Base-by-base conservation (phyloP, 2,329 filamentous ascomycete genomes). In the Blumeria hordei region DNA sequence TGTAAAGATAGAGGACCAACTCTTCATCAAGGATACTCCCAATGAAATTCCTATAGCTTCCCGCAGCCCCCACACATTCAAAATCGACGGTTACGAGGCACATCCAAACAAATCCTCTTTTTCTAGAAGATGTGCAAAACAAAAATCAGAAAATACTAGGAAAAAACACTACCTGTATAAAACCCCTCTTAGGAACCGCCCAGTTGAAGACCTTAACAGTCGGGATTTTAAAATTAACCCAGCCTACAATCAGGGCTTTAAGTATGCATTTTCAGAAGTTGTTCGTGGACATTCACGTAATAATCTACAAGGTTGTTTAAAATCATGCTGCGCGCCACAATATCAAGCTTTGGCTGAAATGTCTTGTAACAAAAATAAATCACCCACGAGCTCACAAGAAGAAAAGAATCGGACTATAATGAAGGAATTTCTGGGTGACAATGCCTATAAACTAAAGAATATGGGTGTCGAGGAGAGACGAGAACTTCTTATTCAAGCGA, bases 401-500 rank as follows among this genome's bases (percentile, higher is more conserved):
- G 62, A 62, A 39, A 69, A 72, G 35, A 73, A 77, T 58, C 65
- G 72, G 52, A 67, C 66, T 18, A 64, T 81, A 8, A 65, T 83
- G 18, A 74, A 81, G 60, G 68, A 71, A 0, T 76, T 74, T 58
- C 64, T 83, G 18, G 79, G 77, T 3, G 59, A 58, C 3, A 72
- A 78, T 56, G 69, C 72, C 16, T 72, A 80, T 39, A 78, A 78
- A 58, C 75, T 75, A 45, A 65, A 83, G 2, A 64, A 64, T 1
- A 79, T 88, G 75, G 70, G 70, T 3, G 66, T 68, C 3, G 69
- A 73, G n/a, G 78, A 87, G 61, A 76, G 77, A 59, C 70, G 77
- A 41, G 75, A 81, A 57, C 64, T 85, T 18, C 75, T 94, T 66
- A 61, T 87, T n/a, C 76, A 88, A 63, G 88, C 88, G 11, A 82